Evolutionary conservation across 208 protist species (phyloP).

Genomic region (Leishmania martiniquensis): DNA sequence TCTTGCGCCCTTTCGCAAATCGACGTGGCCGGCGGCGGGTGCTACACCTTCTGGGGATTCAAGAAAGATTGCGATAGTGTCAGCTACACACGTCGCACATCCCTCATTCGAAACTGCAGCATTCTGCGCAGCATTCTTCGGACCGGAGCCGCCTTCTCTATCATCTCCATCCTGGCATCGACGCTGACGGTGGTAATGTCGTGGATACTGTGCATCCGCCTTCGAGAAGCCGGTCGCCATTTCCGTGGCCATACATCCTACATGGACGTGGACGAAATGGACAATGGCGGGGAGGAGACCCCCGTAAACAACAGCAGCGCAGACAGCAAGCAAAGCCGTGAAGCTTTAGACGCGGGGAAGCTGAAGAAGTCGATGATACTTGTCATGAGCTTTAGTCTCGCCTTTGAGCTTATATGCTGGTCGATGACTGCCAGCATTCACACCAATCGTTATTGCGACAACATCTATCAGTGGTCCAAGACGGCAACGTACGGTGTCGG

Average conservation of each 20-base stretch:
- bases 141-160: slow-evolving; percentile 73
- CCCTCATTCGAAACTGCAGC: slow-evolving; percentile 38
- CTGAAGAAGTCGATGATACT: slow-evolving; percentile 54
- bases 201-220: slow-evolving; percentile 50
- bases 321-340: slow-evolving; percentile 14
- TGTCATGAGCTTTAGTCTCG: slow-evolving; percentile 24
- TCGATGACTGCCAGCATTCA: slow-evolving; percentile 48
- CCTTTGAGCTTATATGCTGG: slow-evolving; percentile 74
- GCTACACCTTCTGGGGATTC: slow-evolving; percentile 87
- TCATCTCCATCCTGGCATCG: slow-evolving; percentile 64
- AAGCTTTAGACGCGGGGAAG: slow-evolving; percentile 19
- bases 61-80: slow-evolving; percentile 65
- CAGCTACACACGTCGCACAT: slow-evolving; percentile 64
- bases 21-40: slow-evolving; percentile 59
- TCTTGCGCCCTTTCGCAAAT: slow-evolving; percentile 70
- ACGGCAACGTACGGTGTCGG: slow-evolving; percentile 61
- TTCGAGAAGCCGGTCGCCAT: slow-evolving; percentile 26
- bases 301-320: neutral
- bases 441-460: slow-evolving; percentile 41
- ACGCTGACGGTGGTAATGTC: slow-evolving; percentile 18
- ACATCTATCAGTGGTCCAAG: slow-evolving; percentile 16
- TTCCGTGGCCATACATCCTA: slow-evolving; percentile 14
- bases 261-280: slow-evolving; percentile 17
- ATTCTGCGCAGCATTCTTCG: slow-evolving; percentile 35
- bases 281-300: neutral